Evolutionary conservation across 2,329 filamentous ascomycete genomes (phyloP).

Genomic region (Fusarium chaquense): DNA sequence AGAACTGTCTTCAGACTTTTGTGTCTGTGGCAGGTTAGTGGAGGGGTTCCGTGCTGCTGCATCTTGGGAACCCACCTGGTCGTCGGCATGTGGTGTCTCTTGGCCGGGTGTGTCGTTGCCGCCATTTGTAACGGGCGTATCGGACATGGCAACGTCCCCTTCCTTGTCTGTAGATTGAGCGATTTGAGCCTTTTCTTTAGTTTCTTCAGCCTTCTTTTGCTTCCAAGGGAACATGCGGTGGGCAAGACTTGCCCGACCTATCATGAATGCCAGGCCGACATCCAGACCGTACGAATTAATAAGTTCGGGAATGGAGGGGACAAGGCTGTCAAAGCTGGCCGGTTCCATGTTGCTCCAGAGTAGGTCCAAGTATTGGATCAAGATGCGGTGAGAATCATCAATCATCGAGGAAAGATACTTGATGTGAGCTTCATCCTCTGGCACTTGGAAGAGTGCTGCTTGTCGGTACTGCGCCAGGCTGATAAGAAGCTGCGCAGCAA

Average conservation of each 20-base stretch:
- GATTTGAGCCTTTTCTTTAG: slow-evolving; percentile 47
- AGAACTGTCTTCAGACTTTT: slow-evolving; percentile 54
- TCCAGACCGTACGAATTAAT: slow-evolving; percentile 85
- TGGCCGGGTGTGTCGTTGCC: slow-evolving; percentile 45
- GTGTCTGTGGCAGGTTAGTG: slow-evolving; percentile 44
- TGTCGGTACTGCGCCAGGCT: slow-evolving; percentile 91
- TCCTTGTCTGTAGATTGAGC: slow-evolving; percentile 60
- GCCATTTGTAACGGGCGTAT: slow-evolving; percentile 50
- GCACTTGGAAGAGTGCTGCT: slow-evolving; percentile 81
- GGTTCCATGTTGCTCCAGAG: slow-evolving; percentile 82
- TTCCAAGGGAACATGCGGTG: slow-evolving; percentile 67
- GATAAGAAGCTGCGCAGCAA: slow-evolving; percentile 87
- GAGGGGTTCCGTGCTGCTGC: slow-evolving; percentile 21
- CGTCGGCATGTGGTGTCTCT: slow-evolving; percentile 46
- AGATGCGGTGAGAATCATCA: slow-evolving; percentile 87
- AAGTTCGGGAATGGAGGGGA: slow-evolving; percentile 80
- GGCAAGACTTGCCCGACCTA: slow-evolving; percentile 80
- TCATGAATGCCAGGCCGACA: slow-evolving; percentile 84
- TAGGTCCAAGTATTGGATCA: slow-evolving; percentile 90
- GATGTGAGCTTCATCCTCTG: slow-evolving; percentile 80
- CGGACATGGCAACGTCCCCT: slow-evolving; percentile 68
- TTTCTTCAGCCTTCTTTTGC: slow-evolving; percentile 50
- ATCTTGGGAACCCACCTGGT: slow-evolving; percentile 50
- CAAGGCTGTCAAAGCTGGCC: slow-evolving; percentile 80
- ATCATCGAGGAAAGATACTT: slow-evolving; percentile 90